These are phyloP conservation scores for Scheffersomyces parashehatae DNA, from an alignment of 1,139 yeast species.

Conservation along the genomic window DNA sequence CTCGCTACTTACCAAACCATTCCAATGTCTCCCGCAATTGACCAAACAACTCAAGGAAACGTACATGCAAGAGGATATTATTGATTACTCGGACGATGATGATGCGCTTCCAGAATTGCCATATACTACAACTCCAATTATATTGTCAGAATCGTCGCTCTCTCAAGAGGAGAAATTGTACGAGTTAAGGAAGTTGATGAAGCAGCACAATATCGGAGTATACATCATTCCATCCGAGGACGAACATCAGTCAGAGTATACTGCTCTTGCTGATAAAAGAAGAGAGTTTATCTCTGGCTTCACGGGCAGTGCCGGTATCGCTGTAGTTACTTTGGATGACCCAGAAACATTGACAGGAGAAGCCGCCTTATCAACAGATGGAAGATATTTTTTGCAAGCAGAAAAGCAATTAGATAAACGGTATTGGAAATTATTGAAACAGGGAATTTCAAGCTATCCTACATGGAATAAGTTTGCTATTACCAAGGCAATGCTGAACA, in stretches of 20 bases:
- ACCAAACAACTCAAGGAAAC: slow-evolving; percentile 4
- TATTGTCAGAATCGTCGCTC: slow-evolving; percentile 9
- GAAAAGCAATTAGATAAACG: slow-evolving; percentile 38
- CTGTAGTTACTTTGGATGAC: slow-evolving; percentile 47
- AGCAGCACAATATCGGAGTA: slow-evolving; percentile 41
- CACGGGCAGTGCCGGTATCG: slow-evolving; percentile 60
- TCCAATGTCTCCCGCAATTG: slow-evolving; percentile 26
- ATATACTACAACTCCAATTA: slow-evolving; percentile 10
- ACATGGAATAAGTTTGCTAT: slow-evolving; percentile 41
- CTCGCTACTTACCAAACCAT: slow-evolving; percentile 22
- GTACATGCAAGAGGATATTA: slow-evolving; percentile 10
- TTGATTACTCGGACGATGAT: slow-evolving; percentile 22
- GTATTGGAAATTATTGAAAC: slow-evolving; percentile 41
- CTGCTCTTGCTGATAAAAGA: slow-evolving; percentile 51
- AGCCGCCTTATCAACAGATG: slow-evolving; percentile 57
- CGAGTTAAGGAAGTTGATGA: slow-evolving; percentile 43
- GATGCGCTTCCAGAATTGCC: slow-evolving; percentile 30
- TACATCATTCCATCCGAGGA: slow-evolving; percentile 62
- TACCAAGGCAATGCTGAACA: slow-evolving; percentile 31
- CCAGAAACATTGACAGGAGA: slow-evolving; percentile 31
- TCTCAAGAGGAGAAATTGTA: slow-evolving; percentile 26
- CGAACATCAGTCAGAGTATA: slow-evolving; percentile 58
- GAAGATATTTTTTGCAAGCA: slow-evolving; percentile 54
- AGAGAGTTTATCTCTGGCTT: slow-evolving; percentile 54
- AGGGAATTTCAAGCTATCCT: slow-evolving; percentile 36